Evolutionary conservation across 495 filamentous ascomycete species (phyloP).

Genomic region (Hypoxylon fuscum): DNA sequence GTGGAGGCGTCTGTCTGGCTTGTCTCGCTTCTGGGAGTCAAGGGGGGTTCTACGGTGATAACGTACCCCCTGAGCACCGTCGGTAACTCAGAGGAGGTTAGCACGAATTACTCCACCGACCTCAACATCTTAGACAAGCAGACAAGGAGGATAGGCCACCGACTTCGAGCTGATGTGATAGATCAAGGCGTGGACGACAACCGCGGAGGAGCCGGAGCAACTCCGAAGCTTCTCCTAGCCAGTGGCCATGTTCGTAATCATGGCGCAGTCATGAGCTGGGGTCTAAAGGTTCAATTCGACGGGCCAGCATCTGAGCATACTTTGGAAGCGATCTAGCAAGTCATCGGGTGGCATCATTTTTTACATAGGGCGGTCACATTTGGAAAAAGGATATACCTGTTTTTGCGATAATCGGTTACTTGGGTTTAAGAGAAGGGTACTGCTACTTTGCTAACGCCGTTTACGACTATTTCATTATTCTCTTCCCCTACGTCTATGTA

Average conservation of each 20-base stretch:
- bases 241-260: slow-evolving; percentile 16
- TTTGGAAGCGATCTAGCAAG: slow-evolving; percentile 3
- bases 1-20: slow-evolving; percentile 59
- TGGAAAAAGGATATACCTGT: slow-evolving; percentile 33
- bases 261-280: slow-evolving; percentile 7
- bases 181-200: slow-evolving; percentile 5
- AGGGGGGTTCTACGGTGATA: slow-evolving; percentile 60
- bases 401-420: slow-evolving; percentile 20
- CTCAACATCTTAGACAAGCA: neutral
- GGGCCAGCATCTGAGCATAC: slow-evolving; percentile 2
- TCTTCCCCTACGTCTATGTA: slow-evolving; percentile 19
- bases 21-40: slow-evolving; percentile 50
- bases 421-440: slow-evolving; percentile 26
- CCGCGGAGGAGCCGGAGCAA: slow-evolving; percentile 26
- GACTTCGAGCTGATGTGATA: neutral
- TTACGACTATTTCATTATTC: slow-evolving; percentile 32
- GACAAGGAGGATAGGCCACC: slow-evolving; percentile 1
- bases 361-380: slow-evolving; percentile 21
- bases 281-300: slow-evolving; percentile 12
- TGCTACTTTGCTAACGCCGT: slow-evolving; percentile 22
- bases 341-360: slow-evolving; percentile 6
- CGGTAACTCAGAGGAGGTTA: slow-evolving; percentile 38
- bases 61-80: slow-evolving; percentile 57
- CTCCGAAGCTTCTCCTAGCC: slow-evolving; percentile 7
- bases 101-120: neutral